Conservation (phyloP, 345 rosid species). For the Citrus glauca region DNA sequence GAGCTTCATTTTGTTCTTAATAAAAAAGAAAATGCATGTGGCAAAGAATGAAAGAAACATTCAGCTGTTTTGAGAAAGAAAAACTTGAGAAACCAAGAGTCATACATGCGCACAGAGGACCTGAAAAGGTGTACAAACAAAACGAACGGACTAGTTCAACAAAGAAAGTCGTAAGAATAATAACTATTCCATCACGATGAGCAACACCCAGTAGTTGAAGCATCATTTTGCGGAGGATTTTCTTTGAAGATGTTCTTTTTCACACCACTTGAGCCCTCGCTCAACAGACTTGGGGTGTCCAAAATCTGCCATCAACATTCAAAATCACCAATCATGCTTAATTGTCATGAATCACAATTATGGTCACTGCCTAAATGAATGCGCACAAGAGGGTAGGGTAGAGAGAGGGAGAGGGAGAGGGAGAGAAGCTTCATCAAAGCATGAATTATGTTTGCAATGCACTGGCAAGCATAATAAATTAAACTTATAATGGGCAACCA, state of each 20-base stretch:
- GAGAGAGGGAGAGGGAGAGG: no score
- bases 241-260: slow-evolving; percentile 85
- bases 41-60: background rate
- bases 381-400: background rate
- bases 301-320: slow-evolving; percentile 53
- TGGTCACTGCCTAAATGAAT: background rate
- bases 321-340: background rate
- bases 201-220: slow-evolving; percentile 56
- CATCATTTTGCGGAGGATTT: slow-evolving; percentile 52
- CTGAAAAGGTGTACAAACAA: background rate
- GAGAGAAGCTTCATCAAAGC: background rate
- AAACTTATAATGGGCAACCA: background rate
- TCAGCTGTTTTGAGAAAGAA: background rate
- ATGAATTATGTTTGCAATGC: background rate
- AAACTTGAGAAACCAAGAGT: background rate
- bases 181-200: slow-evolving; percentile 21
- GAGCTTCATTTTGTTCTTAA: no score
- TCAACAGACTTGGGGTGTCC: slow-evolving; percentile 79
- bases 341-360: background rate
- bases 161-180: background rate
- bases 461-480: background rate
- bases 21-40: no score
- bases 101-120: background rate
- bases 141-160: background rate
- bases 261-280: slow-evolving; percentile 68